Evolutionary conservation across 257 asterid genomes (phyloP).

Genomic region (Echium plantagineum): DNA sequence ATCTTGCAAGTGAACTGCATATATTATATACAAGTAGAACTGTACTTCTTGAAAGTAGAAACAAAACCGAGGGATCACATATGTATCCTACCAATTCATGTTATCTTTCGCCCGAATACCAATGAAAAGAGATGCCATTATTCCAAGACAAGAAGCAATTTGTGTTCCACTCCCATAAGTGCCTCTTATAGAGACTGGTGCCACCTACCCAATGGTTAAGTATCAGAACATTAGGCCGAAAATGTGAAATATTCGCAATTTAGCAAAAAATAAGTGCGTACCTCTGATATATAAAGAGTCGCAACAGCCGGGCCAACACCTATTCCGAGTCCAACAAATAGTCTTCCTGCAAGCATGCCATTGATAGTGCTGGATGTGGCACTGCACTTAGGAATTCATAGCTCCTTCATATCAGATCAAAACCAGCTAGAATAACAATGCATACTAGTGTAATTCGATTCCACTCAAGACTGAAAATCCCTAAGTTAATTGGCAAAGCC

Average conservation of each 20-base stretch:
- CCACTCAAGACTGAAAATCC: no score
- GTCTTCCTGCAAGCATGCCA: conserved; percentile 90
- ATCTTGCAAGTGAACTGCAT: not conserved
- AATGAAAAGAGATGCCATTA: conserved; percentile 53
- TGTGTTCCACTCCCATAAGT: conserved; percentile 86
- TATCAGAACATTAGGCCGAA: conserved; percentile 2
- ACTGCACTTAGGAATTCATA: conserved; percentile 26
- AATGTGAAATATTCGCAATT: not conserved
- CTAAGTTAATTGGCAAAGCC: no score
- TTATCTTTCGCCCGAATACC: conserved; percentile 78
- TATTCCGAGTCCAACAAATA: conserved; percentile 82
- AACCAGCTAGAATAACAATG: conserved; percentile 4
- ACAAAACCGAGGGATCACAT: not conserved
- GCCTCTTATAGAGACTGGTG: conserved; percentile 90
- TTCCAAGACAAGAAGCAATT: conserved; percentile 85
- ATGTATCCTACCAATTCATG: conserved; percentile 55
- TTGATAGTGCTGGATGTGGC: conserved; percentile 63
- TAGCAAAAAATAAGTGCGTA: conserved; percentile 16
- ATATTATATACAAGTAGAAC: not conserved
- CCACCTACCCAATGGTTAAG: conserved; percentile 44
- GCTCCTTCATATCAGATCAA: conserved; percentile 8
- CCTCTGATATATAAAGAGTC: conserved; percentile 91
- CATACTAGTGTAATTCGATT: no score
- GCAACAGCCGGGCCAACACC: conserved; percentile 97
- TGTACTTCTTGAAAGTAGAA: not conserved